Base-by-base conservation (phyloP, 306 rosid species). In the Benincasa hispida region DNA sequence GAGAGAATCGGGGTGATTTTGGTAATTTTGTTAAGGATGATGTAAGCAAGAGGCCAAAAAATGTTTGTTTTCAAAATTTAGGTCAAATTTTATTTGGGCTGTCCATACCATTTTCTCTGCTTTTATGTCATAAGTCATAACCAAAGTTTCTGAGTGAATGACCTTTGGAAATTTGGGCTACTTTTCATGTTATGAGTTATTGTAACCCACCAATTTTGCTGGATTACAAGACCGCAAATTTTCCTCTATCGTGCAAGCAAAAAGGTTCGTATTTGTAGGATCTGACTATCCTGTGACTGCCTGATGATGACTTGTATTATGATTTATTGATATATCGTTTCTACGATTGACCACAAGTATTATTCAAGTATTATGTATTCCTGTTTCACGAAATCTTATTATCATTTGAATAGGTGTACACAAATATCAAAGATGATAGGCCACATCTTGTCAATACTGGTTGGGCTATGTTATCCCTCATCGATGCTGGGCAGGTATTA, bases 401-500 rank as follows among this genome's bases (percentile, higher is more conserved):
- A 28, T 45, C 47, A 39, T 14, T 76, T 76, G 30, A 34, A 53
- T 69, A 82, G 85, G 85, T 59, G 69, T 83, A 83, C 50, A 58
- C 81, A 24, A 75, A 79, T 83, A 74, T 83, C 56, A 62, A 76
- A 67, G 80, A 79, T 32, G 74, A 76, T 22, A 83, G 60, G 76
- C 75, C 85, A 51, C 83, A 83, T 75, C 50, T 79, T 79, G 85
- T 83, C 60, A 80, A 83, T 69, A 83, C 81, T 47, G 78, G 80
- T 25, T 83, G 83, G 85, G 83, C 85, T 34, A 75, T 79, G 83
- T 61, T 83, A 72, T 82, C 85, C 54, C 83, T 83, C 18, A 76
- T 83, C 59, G 80, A 78, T 76, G 83, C 83, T 8, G 83, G 83
- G n/a, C 83, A 83, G 85, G 85, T 83, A 75, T 42, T 28, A 75